Conservation (phyloP, 371 early-diverging fungal genomes). For the Capillidium heterosporum region DNA sequence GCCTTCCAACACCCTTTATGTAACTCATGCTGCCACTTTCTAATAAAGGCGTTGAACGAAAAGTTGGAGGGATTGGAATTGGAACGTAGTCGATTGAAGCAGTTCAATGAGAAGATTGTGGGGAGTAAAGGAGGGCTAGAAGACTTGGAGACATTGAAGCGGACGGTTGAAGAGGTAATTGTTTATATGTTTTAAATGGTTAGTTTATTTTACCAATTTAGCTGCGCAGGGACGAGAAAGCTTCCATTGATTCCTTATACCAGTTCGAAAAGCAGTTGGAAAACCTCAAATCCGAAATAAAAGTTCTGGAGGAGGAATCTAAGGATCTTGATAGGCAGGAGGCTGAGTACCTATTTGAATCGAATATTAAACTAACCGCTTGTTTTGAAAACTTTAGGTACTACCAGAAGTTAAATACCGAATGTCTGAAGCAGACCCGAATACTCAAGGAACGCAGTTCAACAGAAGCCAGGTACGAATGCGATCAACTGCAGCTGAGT, state of each 20-base stretch:
- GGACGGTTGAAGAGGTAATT: constrained; percentile 23
- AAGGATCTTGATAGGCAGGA: constrained; percentile 41
- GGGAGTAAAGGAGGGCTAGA: constrained; percentile 25
- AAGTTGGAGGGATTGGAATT: constrained; percentile 41
- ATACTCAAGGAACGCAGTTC: constrained; percentile 65
- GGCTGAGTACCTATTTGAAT: constrained; percentile 16
- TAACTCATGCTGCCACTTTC: constrained; percentile 68
- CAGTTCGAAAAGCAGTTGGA: constrained; percentile 38
- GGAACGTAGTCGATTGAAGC: too few species aligned
- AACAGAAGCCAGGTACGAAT: constrained; percentile 54
- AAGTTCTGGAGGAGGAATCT: constrained; percentile 33
- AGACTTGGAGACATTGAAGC: constrained; percentile 18
- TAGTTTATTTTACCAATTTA: constrained; percentile 1
- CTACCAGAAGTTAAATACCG: constrained; percentile 48
- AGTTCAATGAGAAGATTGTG: constrained; percentile 28
- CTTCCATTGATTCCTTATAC: constrained; percentile 27
- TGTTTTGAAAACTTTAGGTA: too few species aligned
- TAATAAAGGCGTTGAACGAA: constrained; percentile 44
- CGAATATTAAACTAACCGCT: too few species aligned
- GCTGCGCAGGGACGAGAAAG: constrained; percentile 27
- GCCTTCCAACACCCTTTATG: constrained; percentile 70
- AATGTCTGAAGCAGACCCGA: constrained; percentile 30
- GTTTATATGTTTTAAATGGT: neutral
- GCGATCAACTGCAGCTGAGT: constrained; percentile 55
- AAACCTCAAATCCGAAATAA: constrained; percentile 31